phyloP scores from a whole-genome alignment of 257 asterid genomes.

The Solanum ahanhuiri region DNA sequence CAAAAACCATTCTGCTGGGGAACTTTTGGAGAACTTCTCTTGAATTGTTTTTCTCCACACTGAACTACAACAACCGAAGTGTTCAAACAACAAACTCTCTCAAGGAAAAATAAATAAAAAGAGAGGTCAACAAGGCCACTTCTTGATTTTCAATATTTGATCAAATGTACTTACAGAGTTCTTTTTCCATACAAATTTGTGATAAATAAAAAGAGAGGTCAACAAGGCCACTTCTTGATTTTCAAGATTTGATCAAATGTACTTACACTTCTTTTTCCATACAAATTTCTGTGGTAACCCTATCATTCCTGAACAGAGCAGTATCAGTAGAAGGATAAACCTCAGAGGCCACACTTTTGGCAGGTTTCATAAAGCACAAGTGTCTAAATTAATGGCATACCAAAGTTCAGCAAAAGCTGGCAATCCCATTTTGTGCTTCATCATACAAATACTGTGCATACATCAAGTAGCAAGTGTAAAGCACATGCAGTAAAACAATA shows the following conservation, averaged over 20 bases:
- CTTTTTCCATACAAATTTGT: background rate
- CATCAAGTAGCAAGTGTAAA: background rate
- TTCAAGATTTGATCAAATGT: background rate
- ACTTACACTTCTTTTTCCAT: background rate
- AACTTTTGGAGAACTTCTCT: background rate
- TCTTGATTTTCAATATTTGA: background rate
- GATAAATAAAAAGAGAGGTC: background rate
- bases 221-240: background rate
- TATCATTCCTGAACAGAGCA: background rate
- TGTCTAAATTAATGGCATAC: background rate
- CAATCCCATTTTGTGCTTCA: background rate
- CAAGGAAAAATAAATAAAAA: background rate
- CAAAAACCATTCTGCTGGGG: background rate
- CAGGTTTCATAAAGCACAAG: background rate
- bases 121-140: background rate
- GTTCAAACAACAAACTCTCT: background rate
- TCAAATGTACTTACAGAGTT: background rate
- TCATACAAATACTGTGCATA: background rate
- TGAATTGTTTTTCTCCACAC: background rate
- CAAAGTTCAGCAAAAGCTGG: background rate
- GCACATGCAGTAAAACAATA: constrained; percentile 4
- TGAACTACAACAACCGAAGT: background rate
- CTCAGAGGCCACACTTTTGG: background rate
- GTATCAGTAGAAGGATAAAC: background rate
- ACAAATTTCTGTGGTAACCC: background rate